phyloP scores from a whole-genome alignment of 129 eudicot species.

The Erigeron canadensis region DNA sequence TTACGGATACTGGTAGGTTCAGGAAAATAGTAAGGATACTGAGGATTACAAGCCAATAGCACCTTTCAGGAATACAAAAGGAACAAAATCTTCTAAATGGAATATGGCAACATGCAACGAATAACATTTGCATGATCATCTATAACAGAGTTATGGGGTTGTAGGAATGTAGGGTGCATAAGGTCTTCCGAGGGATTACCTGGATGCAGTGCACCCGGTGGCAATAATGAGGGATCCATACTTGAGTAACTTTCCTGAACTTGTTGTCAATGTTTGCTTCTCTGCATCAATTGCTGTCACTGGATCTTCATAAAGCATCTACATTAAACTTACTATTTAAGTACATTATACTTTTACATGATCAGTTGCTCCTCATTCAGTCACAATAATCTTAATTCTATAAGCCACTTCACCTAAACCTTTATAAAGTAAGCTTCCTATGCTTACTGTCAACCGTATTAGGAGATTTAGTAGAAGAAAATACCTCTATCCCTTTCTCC shows the following conservation, averaged over 20 bases:
- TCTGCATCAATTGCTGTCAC: conserved; percentile 65
- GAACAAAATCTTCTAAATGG: not conserved
- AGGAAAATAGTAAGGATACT: not conserved
- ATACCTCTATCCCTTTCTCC: conserved; percentile 96
- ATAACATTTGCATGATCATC: not conserved
- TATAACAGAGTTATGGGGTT: not conserved
- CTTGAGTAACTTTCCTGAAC: conserved; percentile 83
- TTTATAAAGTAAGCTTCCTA: not conserved
- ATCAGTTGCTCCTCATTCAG: not conserved
- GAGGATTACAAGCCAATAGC: not conserved
- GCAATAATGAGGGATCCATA: conserved; percentile 88
- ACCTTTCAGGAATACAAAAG: not conserved
- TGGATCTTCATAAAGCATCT: conserved; percentile 92
- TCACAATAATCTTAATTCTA: not conserved
- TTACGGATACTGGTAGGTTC: not conserved
- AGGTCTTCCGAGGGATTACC: conserved; percentile 37
- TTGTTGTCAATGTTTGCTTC: conserved; percentile 81
- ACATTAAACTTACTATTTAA: conserved; percentile 17
- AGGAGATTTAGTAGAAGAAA: not conserved
- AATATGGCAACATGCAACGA: not conserved
- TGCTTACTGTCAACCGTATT: not conserved
- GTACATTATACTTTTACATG: not conserved
- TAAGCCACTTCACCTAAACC: not conserved
- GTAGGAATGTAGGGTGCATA: not conserved
- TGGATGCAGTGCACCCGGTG: conserved; percentile 90